Conservation (phyloP, 106 monocot genomes). For the Dendrobium catenatum region DNA sequence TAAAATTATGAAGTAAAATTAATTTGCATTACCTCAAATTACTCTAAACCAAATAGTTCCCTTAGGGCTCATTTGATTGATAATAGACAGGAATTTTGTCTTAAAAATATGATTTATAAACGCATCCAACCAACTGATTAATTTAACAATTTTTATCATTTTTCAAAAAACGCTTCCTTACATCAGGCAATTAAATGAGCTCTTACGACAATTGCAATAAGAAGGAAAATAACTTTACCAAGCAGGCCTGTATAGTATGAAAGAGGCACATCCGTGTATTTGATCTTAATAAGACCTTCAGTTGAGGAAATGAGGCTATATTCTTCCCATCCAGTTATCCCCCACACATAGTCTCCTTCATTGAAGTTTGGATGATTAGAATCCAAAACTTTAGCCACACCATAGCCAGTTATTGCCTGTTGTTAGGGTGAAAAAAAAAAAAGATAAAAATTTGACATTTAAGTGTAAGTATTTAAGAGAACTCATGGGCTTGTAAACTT, state of each 20-base stretch:
- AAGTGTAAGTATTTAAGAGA: too few species aligned
- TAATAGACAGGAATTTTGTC: too few species aligned
- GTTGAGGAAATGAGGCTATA: constrained; percentile 24
- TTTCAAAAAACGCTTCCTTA: too few species aligned
- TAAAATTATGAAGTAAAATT: too few species aligned
- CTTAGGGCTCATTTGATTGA: too few species aligned
- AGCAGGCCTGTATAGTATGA: constrained; percentile 35
- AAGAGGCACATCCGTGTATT: constrained; percentile 31
- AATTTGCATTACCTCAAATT: too few species aligned
- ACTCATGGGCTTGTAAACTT: too few species aligned
- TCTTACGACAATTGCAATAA: neutral
- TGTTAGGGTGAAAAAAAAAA: neutral
- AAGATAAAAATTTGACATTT: neutral
- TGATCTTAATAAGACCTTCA: constrained; percentile 22
- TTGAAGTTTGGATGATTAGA: constrained; percentile 34
- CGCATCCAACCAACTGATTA: too few species aligned
- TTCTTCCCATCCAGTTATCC: constrained; percentile 34
- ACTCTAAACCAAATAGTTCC: too few species aligned
- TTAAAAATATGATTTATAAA: too few species aligned
- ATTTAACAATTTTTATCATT: too few species aligned
- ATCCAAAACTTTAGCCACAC: constrained; percentile 32
- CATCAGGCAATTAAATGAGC: too few species aligned
- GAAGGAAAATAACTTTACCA: constrained; percentile 12
- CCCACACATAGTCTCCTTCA: constrained; percentile 29
- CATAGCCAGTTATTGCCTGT: constrained; percentile 25